A percentile compares a stretch with the other conserved stretches of the same genome.
These are phyloP conservation scores for Fennellomyces sp. DNA, from an alignment of 371 early-diverging fungal species.

Conservation along the genomic window DNA sequence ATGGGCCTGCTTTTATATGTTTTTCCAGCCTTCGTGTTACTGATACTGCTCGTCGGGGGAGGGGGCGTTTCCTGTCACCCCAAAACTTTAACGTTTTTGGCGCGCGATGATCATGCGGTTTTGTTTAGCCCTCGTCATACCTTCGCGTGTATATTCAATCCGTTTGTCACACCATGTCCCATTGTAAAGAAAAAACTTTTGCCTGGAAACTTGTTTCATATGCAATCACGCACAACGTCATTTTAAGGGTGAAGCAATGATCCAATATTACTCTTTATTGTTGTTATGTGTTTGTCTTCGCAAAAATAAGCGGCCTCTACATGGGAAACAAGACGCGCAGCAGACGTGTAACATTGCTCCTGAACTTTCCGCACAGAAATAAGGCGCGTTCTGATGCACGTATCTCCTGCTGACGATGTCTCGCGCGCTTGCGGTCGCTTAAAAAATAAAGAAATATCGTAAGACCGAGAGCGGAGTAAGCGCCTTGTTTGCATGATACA, in stretches of 20 bases:
- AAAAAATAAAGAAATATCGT: background rate
- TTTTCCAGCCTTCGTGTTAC: too few species aligned
- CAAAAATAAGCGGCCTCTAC: background rate
- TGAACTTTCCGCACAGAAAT: background rate
- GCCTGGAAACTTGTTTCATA: background rate
- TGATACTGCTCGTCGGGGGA: too few species aligned
- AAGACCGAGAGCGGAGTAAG: background rate
- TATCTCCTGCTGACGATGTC: background rate
- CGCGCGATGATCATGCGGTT: conserved; percentile 6
- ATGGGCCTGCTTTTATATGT: background rate
- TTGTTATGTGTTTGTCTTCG: background rate
- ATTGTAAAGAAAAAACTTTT: background rate
- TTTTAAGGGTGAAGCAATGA: background rate
- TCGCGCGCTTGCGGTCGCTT: background rate
- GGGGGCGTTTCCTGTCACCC: conserved; percentile 5
- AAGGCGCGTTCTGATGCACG: background rate
- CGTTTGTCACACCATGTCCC: background rate
- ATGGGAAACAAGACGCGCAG: conserved; percentile 2
- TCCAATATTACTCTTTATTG: background rate
- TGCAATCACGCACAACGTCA: background rate
- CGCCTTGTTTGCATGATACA: too few species aligned
- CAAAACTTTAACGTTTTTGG: conserved; percentile 2
- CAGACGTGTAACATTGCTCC: conserved; percentile 1
- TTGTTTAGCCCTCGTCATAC: background rate
- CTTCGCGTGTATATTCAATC: background rate